These are phyloP conservation scores for Choiromyces venosus DNA, from an alignment of 495 filamentous ascomycete genomes.

Conservation along the genomic window DNA sequence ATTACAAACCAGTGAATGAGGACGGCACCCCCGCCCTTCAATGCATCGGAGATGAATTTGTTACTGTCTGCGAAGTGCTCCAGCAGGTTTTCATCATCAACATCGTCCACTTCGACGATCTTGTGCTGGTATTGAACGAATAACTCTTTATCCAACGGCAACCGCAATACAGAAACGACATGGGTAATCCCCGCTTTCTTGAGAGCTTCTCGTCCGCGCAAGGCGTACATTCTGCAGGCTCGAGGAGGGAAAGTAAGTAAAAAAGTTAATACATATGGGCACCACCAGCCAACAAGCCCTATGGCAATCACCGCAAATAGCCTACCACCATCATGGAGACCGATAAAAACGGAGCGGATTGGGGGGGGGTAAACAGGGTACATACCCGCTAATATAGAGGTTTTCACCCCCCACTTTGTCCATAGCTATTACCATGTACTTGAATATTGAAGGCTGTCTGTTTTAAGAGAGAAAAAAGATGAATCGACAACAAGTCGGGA, in stretches of 20 bases:
- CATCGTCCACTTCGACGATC: slow-evolving; percentile 78
- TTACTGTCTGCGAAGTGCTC: slow-evolving; percentile 70
- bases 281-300: slow-evolving; percentile 3
- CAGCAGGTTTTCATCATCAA: slow-evolving; percentile 77
- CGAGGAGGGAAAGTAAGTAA: slow-evolving; percentile 14
- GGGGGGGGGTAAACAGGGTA: background rate
- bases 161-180: slow-evolving; percentile 72
- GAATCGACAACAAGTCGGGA: background rate
- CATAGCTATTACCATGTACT: slow-evolving; percentile 18
- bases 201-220: slow-evolving; percentile 63
- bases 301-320: background rate
- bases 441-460: background rate
- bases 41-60: slow-evolving; percentile 72
- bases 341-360: slow-evolving; percentile 9
- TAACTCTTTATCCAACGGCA: slow-evolving; percentile 53
- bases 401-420: slow-evolving; percentile 40
- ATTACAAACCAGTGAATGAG: slow-evolving; percentile 66
- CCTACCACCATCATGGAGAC: slow-evolving; percentile 1
- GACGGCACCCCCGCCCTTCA: slow-evolving; percentile 61
- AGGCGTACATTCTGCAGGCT: slow-evolving; percentile 61
- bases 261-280: slow-evolving; percentile 13
- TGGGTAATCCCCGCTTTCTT: slow-evolving; percentile 74
- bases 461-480: background rate
- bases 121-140: slow-evolving; percentile 61
- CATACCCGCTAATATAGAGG: slow-evolving; percentile 39